Base-by-base conservation (phyloP, 1,284 basidiomycete genomes). In the Sphaerobolus stellatus region DNA sequence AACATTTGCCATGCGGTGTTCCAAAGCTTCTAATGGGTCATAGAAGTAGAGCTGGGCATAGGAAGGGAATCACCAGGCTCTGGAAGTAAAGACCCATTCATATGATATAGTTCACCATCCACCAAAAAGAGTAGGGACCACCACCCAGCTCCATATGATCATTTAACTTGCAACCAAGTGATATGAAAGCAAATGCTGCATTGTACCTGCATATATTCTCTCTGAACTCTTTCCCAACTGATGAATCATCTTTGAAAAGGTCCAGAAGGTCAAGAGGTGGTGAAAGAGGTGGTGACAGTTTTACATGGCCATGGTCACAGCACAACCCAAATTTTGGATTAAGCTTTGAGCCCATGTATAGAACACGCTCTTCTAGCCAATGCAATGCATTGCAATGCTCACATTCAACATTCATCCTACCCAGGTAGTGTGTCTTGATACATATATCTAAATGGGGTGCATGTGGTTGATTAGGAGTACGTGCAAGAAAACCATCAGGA, bases 41-140 rank as follows among this genome's bases (percentile, higher is more conserved):
- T 68, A 64, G 1, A 75, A 66, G 49, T 76, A 77, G 0, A 77
- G 63, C 43, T 78, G 75, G 2, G 71, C 68, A 65, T 70, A 77
- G 0, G 27, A 0, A 71, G 67, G 1, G 61, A 29, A 0, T 48
- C 1, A 8, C 52, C 64, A 16, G 57, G 38, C 1, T 52, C 18
- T 14, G 73, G 69, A 0, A 62, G 27, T 1, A 77, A 61, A 25
- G 69, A 40, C 1, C 73, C 73, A 47, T 66, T 57, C 0, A 50
- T 50, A 62, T 78, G 75, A 50, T 64, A 59, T 0, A 78, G 66
- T 40, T 72, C 61, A 0, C 75, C 75, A 64, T 65, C 22, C 78
- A 70, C 1, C 56, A 47, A 57, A 76, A 78, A 1, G 69, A 60
- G 6, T 63, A 63, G 1, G 67, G 66, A 0, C 71, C 72, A 50